phyloP scores from a whole-genome alignment of 2,329 filamentous ascomycete genomes.

The Aureobasidium sp. region DNA sequence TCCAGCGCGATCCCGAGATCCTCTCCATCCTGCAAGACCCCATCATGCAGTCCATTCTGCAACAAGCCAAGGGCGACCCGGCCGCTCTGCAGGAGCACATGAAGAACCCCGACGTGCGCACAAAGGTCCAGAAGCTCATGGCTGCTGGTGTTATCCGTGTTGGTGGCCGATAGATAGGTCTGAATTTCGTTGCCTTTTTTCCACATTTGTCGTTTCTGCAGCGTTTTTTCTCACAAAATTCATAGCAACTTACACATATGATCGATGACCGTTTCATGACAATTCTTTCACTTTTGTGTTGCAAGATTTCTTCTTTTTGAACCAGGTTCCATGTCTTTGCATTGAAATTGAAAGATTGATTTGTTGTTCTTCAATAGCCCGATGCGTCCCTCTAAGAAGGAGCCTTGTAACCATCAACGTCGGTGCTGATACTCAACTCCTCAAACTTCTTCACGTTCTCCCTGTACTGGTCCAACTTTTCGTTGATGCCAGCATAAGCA shows the following conservation, averaged over 20 bases:
- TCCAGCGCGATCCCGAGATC: slow-evolving; percentile 75
- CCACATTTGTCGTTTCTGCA: background rate
- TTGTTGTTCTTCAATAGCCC: too few species aligned
- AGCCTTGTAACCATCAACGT: slow-evolving; percentile 34
- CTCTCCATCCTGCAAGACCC: slow-evolving; percentile 50
- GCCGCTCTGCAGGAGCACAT: slow-evolving; percentile 93
- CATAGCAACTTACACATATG: slow-evolving; percentile 8
- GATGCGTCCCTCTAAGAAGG: slow-evolving; percentile 8
- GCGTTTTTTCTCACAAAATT: slow-evolving; percentile 3
- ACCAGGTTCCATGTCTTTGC: too few species aligned
- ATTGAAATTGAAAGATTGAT: too few species aligned
- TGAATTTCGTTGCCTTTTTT: background rate
- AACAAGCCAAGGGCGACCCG: slow-evolving; percentile 91
- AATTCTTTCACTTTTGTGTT: background rate
- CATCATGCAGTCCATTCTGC: slow-evolving; percentile 93
- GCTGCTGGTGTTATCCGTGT: slow-evolving; percentile 73
- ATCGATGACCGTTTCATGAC: slow-evolving; percentile 5
- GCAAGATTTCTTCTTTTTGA: too few species aligned
- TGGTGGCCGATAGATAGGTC: slow-evolving; percentile 24
- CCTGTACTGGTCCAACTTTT: slow-evolving; percentile 42
- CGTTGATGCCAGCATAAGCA: slow-evolving; percentile 40
- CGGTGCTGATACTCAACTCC: slow-evolving; percentile 40
- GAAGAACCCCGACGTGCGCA: slow-evolving; percentile 76
- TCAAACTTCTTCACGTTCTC: slow-evolving; percentile 44
- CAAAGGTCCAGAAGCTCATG: slow-evolving; percentile 90